A percentile compares a stretch with the other conserved stretches of the same genome.
Evolutionary conservation across 2,329 filamentous ascomycete species (phyloP).

Genomic region (Aphanocladium album): DNA sequence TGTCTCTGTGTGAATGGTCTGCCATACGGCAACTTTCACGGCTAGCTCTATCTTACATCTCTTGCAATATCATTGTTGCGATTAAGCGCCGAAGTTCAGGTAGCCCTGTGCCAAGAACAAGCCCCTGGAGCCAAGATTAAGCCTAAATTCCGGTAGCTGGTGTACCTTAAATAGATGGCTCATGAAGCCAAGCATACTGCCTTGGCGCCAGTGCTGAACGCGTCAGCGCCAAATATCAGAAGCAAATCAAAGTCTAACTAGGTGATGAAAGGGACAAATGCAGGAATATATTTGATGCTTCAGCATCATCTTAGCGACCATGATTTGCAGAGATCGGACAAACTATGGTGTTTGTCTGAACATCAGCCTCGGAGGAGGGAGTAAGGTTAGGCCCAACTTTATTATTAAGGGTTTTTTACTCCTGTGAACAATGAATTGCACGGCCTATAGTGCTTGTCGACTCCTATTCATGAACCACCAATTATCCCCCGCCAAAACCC

Average conservation of each 20-base stretch:
- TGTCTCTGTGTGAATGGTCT: too few relatives aligned
- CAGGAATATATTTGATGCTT: too few relatives aligned
- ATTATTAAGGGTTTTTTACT: slow-evolving; percentile 1
- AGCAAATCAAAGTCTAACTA: background rate
- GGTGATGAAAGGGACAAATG: background rate
- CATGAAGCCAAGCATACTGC: background rate
- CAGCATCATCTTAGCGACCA: background rate
- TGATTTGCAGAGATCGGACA: background rate
- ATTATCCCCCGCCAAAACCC: too few relatives aligned
- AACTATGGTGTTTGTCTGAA: background rate
- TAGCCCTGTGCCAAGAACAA: background rate
- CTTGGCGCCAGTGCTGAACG: background rate
- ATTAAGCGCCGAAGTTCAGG: background rate
- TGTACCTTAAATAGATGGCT: background rate
- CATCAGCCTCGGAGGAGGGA: background rate
- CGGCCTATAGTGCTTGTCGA: background rate
- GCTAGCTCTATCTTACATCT: background rate
- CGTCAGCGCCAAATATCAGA: background rate
- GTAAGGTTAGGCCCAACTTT: background rate
- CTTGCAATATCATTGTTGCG: background rate
- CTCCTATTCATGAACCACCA: background rate
- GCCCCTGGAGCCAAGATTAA: slow-evolving; percentile 8
- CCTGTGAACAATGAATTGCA: background rate
- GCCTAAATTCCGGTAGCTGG: background rate
- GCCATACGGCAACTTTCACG: background rate